Evolutionary conservation across 495 filamentous ascomycete species (phyloP), one percentile per base, ranked within the genome.

Genomic region (Lepraria neglecta): DNA sequence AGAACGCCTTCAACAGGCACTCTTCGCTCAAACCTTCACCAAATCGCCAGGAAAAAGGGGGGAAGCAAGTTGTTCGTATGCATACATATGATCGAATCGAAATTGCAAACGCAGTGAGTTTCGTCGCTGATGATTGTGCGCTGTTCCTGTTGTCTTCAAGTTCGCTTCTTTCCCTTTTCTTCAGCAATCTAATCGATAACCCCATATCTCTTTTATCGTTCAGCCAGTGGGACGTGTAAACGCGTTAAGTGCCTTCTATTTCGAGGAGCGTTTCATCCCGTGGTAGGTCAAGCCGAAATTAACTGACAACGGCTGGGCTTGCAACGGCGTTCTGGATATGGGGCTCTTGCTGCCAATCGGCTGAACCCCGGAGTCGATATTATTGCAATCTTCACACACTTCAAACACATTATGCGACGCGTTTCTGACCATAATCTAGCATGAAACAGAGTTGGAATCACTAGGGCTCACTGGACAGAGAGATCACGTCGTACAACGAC

Each of bases 161-260:
- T 38, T 54, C 51, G 51, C 51, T 35, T 54, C 51, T 54, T 30
- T 10, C 28, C 6, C 55, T 28, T 38, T n/a, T n/a, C 6, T 33
- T 52, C 19, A 12, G 19, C 50, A 61, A 61, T 61, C 59, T 61
- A 42, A 54, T 61, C 59, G 59, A 61, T 54, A 61, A 31, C 44
- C 9, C 35, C 35, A 6, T 1, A 38, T 54, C 51, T 28, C 35
- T 35, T 54, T 54, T 46, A 54, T 54, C 51, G 15, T 30, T 38
- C 17, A 54, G 35, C 21, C 19, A 48, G n/a, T 38, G 31, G 27
- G 40, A 38, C 31, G 57, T 33, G 51, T 33, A 28, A 24, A 15
- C 31, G 57, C 51, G 51, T 54, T 54, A 54, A 54, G 51, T 54
- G 51, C 2, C n/a, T 52, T 54, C 51, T 54, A 54, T 54, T 54